phyloP scores from a whole-genome alignment of 495 filamentous ascomycete genomes.

The Xylaria scruposa region DNA sequence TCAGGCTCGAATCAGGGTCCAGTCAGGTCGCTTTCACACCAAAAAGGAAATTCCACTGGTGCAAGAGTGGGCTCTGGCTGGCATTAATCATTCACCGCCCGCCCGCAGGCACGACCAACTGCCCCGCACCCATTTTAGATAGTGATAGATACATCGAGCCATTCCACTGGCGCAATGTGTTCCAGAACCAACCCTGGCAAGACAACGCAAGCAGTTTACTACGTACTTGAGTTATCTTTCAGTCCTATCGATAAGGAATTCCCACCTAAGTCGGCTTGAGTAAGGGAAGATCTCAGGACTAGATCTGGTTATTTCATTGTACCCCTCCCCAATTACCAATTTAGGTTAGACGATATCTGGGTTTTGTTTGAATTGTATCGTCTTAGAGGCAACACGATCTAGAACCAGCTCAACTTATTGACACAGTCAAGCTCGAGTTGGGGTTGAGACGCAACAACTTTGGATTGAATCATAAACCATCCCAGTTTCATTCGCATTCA shows the following conservation, averaged over 20 bases:
- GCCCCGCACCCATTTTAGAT: slow-evolving; percentile 1
- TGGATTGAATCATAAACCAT: neutral
- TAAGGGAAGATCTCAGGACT: no score
- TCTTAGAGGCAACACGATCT: neutral
- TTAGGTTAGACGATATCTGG: neutral
- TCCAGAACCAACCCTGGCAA: neutral
- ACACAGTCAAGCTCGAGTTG: no score
- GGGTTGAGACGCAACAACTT: no score
- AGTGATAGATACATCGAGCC: neutral
- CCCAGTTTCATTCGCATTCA: neutral
- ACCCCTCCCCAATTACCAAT: no score
- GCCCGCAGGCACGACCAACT: neutral
- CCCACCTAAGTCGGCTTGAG: neutral
- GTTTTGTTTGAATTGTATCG: neutral
- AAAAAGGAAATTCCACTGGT: slow-evolving; percentile 29
- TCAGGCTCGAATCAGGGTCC: slow-evolving; percentile 29
- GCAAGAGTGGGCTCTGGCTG: slow-evolving; percentile 24
- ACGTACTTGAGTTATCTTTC: no score
- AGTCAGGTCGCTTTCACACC: slow-evolving; percentile 18
- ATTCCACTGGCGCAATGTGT: neutral
- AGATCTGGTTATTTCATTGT: no score
- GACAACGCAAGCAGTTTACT: neutral
- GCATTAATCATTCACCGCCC: slow-evolving; percentile 30
- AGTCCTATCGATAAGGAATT: neutral
- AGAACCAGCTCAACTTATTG: neutral